Percentiles rank a stretch among this genome's conserved stretches.
Evolutionary conservation across 768 basidiomycete species (phyloP).

Genomic region (Stropharia rugosoannulata): DNA sequence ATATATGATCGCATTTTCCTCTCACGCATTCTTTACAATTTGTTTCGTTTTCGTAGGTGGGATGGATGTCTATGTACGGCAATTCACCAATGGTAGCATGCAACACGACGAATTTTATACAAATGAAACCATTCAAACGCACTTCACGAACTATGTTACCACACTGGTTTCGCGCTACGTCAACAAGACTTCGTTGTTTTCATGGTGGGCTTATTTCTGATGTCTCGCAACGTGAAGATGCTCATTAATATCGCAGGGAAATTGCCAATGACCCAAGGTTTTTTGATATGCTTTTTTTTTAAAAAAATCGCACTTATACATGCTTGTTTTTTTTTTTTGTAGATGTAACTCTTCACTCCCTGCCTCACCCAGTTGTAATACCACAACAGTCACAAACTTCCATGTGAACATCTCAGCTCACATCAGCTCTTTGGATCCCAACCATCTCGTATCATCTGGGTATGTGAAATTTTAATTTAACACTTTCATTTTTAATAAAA

Average conservation of each 20-base stretch:
- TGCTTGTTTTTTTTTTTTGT: background rate
- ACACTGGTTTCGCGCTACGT: conserved; percentile 56
- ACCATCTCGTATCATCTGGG: conserved; percentile 67
- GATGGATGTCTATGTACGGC: conserved; percentile 65
- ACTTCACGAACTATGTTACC: conserved; percentile 59
- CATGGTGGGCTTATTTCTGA: conserved; percentile 34
- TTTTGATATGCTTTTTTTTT: background rate
- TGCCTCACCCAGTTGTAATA: conserved; percentile 40
- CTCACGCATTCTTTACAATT: conserved; percentile 1
- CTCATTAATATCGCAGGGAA: conserved; percentile 41
- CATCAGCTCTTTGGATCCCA: conserved; percentile 50
- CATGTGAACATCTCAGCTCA: conserved; percentile 44
- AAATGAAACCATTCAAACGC: conserved; percentile 43
- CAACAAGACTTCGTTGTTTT: conserved; percentile 50
- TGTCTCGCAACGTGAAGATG: background rate
- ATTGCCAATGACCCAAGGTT: conserved; percentile 68
- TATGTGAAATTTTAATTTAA: conserved; percentile 24
- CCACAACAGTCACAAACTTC: conserved; percentile 58
- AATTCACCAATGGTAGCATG: conserved; percentile 30
- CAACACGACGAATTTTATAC: conserved; percentile 61
- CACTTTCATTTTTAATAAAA: background rate
- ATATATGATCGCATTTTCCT: conserved; percentile 9
- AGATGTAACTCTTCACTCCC: conserved; percentile 60
- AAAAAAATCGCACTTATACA: too few species aligned
- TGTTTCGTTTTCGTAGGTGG: conserved; percentile 40